Percentiles rank a stretch among this genome's conserved stretches.
These are phyloP conservation scores for Rhypophila decipiens DNA, from an alignment of 495 filamentous ascomycete genomes.

Conservation along the genomic window DNA sequence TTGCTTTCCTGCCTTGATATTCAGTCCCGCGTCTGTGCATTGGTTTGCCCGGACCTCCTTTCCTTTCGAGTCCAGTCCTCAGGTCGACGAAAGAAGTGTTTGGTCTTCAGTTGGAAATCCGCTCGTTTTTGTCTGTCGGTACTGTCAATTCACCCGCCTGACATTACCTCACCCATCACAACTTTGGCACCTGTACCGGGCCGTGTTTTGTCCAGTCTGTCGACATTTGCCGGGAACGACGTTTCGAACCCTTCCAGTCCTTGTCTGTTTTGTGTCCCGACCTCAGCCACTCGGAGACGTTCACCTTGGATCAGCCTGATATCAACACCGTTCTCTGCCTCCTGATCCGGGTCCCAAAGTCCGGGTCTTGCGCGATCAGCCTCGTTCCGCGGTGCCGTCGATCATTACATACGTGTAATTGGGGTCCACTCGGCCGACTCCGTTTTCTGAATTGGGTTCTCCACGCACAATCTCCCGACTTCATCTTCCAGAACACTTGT, in stretches of 20 bases:
- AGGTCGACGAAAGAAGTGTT: conserved; percentile 1
- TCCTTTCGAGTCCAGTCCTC: neutral
- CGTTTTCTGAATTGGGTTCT: conserved; percentile 11
- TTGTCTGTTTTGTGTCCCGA: conserved; percentile 1
- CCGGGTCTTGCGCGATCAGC: conserved; percentile 19
- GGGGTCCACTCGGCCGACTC: conserved; percentile 3
- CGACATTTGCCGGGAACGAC: neutral
- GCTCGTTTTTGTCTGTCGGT: conserved; percentile 6
- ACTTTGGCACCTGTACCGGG: conserved; percentile 6
- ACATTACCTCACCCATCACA: conserved; percentile 9
- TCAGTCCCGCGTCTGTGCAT: neutral
- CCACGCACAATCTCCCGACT: neutral
- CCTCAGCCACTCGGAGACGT: neutral
- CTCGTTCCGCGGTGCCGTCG: conserved; percentile 14
- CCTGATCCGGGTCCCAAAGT: conserved; percentile 14
- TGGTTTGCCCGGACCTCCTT: neutral
- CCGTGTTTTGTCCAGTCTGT: conserved; percentile 3
- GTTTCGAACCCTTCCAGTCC: neutral
- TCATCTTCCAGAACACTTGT: neutral
- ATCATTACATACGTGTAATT: conserved; percentile 11
- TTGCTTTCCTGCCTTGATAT: too few species aligned
- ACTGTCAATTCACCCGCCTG: conserved; percentile 14
- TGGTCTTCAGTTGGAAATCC: conserved; percentile 7
- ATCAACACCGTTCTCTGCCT: conserved; percentile 9
- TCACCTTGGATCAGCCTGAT: conserved; percentile 18